These are phyloP conservation scores for Ganoderma resinaceum DNA, from an alignment of 1,284 basidiomycete species.

Conservation along the genomic window DNA sequence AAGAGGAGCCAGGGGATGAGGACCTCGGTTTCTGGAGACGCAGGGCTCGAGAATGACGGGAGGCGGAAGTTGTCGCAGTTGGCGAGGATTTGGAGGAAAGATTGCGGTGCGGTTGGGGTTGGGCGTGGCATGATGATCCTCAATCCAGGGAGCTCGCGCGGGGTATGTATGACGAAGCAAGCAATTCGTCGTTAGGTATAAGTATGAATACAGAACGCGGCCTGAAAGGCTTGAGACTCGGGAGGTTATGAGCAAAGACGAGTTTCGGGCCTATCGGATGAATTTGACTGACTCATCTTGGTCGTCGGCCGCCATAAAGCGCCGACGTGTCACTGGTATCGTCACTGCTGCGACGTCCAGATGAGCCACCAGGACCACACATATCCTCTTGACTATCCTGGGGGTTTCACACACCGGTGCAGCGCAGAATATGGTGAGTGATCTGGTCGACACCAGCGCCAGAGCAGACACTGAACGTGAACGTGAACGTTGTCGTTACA, in stretches of 20 bases:
- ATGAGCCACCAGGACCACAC: not conserved
- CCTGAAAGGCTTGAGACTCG: not conserved
- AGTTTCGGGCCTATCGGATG: not conserved
- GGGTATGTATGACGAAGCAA: not conserved
- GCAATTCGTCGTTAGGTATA: not conserved
- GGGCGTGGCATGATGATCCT: slow-evolving; percentile 8
- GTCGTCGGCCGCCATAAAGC: not conserved
- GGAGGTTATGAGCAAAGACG: not conserved
- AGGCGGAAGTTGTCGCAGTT: slow-evolving; percentile 70
- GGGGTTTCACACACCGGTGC: not conserved
- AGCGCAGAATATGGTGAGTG: not conserved
- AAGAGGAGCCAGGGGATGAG: slow-evolving; percentile 61
- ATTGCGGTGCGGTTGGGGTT: slow-evolving; percentile 27
- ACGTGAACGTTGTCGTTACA: not conserved
- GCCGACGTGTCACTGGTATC: not conserved
- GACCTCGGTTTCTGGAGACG: slow-evolving; percentile 39
- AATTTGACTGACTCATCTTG: not conserved
- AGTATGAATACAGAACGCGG: not conserved
- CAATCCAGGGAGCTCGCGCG: not conserved
- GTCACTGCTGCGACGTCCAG: not conserved
- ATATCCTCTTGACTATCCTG: not conserved
- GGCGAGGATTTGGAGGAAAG: slow-evolving; percentile 65
- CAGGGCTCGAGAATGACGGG: not conserved
- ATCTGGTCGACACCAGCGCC: not conserved
- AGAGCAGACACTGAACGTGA: not conserved